Percentiles rank a stretch among this genome's conserved stretches.
Evolutionary conservation across 495 filamentous ascomycete species (phyloP).

Genomic region (Neurospora tetraspora): DNA sequence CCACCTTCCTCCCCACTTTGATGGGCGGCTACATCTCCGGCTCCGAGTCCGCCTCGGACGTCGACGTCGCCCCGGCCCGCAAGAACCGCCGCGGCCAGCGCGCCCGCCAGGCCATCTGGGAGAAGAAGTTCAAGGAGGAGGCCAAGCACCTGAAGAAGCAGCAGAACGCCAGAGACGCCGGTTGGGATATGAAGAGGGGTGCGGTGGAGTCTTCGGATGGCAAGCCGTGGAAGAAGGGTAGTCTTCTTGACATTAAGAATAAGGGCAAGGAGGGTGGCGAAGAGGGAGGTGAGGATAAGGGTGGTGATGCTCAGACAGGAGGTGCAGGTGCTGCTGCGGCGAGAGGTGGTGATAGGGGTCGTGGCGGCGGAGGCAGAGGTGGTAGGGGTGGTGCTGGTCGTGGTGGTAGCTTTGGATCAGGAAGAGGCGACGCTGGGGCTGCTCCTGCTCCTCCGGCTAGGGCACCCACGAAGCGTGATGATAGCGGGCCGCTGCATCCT

Average conservation of each 20-base stretch:
- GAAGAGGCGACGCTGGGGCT: not conserved
- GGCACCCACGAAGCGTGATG: slow-evolving; percentile 41
- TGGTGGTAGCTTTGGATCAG: not conserved
- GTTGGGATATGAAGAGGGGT: slow-evolving; percentile 44
- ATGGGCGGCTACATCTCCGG: slow-evolving; percentile 91
- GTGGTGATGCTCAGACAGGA: not conserved
- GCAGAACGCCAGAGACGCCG: slow-evolving; percentile 27
- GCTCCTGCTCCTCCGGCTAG: slow-evolving; percentile 22
- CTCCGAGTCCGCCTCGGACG: slow-evolving; percentile 54
- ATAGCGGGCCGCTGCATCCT: slow-evolving; percentile 66
- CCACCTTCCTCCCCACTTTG: slow-evolving; percentile 78
- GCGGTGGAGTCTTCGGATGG: slow-evolving; percentile 27
- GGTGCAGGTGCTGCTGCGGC: not conserved
- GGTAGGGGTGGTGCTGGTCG: slow-evolving; percentile 2
- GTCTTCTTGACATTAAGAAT: slow-evolving; percentile 10
- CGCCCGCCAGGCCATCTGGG: slow-evolving; percentile 75
- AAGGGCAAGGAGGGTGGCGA: slow-evolving; percentile 2
- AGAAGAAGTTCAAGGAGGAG: slow-evolving; percentile 67
- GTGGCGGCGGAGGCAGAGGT: slow-evolving; percentile 3
- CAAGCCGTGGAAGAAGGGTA: slow-evolving; percentile 38
- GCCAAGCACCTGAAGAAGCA: slow-evolving; percentile 22
- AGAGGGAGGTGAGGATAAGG: slow-evolving; percentile 1
- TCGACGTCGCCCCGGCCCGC: slow-evolving; percentile 35
- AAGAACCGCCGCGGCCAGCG: slow-evolving; percentile 89
- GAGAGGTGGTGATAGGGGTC: slow-evolving; percentile 10